Percentiles rank a stretch among this genome's conserved stretches.
phyloP scores from a whole-genome alignment of 148 eudicot genomes.

The Vaccinium corymbosum region DNA sequence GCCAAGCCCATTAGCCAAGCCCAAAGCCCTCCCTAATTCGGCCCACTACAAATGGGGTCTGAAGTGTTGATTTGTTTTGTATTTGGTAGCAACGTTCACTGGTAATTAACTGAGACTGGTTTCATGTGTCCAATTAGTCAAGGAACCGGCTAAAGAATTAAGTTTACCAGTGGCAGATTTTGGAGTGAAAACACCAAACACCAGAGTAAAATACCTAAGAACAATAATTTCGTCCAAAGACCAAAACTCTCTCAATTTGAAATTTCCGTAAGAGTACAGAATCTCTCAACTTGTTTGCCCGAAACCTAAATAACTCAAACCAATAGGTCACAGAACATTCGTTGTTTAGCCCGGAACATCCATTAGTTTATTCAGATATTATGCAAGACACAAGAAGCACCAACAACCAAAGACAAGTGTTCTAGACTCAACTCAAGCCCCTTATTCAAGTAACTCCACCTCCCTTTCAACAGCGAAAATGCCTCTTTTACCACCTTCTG shows the following conservation, averaged over 20 bases:
- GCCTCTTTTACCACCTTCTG: conserved; percentile 46
- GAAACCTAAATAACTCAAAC: too few relatives aligned
- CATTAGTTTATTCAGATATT: too few relatives aligned
- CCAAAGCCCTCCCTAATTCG: not conserved
- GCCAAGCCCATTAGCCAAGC: not conserved
- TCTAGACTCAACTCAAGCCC: too few relatives aligned
- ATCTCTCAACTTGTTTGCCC: too few relatives aligned
- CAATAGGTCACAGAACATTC: too few relatives aligned
- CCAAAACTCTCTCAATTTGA: conserved; percentile 29
- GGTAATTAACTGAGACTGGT: not conserved
- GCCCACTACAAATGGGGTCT: not conserved
- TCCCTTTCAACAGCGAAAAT: conserved; percentile 46
- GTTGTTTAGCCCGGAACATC: too few relatives aligned
- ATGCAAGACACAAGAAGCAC: conserved; percentile 67
- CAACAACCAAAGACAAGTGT: conserved; percentile 59
- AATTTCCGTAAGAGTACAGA: too few relatives aligned
- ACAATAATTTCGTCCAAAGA: too few relatives aligned
- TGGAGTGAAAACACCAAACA: not conserved
- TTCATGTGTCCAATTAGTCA: not conserved
- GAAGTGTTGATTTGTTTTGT: not conserved
- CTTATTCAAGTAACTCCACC: conserved; percentile 74
- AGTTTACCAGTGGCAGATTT: not conserved
- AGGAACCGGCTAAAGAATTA: not conserved
- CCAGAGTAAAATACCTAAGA: too few relatives aligned
- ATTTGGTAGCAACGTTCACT: not conserved